A percentile compares a stretch with the other conserved stretches of the same genome.
Evolutionary conservation across 208 protist genomes (phyloP).

Genomic region (Acanthamoeba healyi): DNA sequence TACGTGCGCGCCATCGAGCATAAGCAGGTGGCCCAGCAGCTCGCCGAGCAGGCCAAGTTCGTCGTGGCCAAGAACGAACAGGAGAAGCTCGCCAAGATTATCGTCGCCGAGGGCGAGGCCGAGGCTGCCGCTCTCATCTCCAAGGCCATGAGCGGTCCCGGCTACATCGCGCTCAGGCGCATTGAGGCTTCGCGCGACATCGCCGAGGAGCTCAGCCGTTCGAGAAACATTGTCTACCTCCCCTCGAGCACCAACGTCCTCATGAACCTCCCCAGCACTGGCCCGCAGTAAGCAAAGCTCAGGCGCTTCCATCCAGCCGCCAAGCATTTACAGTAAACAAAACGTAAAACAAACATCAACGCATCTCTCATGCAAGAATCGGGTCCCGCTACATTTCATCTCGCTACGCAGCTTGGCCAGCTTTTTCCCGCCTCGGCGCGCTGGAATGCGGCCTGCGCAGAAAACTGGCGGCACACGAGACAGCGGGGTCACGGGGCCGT

Average conservation of each 20-base stretch:
- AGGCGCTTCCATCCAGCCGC: too few relatives aligned
- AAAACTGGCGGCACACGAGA: too few relatives aligned
- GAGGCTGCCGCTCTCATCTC: constrained; percentile 94
- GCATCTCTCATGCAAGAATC: too few relatives aligned
- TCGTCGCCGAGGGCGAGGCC: constrained; percentile 95
- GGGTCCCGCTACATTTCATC: too few relatives aligned
- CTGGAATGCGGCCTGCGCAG: too few relatives aligned
- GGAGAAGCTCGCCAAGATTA: constrained; percentile 94
- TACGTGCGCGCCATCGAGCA: constrained; percentile 95
- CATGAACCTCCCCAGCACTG: constrained; percentile 61
- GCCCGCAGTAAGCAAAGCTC: too few relatives aligned
- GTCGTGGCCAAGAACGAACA: constrained; percentile 94
- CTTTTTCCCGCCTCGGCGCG: too few relatives aligned
- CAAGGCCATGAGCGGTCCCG: constrained; percentile 93
- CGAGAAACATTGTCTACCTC: constrained; percentile 83
- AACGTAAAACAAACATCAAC: too few relatives aligned
- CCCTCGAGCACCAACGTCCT: constrained; percentile 71
- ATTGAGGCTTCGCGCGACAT: constrained; percentile 94
- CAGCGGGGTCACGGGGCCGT: too few relatives aligned
- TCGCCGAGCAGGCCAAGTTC: constrained; percentile 96
- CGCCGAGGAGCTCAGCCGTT: constrained; percentile 90
- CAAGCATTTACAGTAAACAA: too few relatives aligned
- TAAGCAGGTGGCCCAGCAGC: constrained; percentile 97
- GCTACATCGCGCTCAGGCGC: constrained; percentile 94
- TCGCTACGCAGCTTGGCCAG: too few relatives aligned